Percentiles rank a stretch among this genome's conserved stretches.
Conservation (phyloP, 352 stramenopile genomes). For the Pythium insidiosum region DNA sequence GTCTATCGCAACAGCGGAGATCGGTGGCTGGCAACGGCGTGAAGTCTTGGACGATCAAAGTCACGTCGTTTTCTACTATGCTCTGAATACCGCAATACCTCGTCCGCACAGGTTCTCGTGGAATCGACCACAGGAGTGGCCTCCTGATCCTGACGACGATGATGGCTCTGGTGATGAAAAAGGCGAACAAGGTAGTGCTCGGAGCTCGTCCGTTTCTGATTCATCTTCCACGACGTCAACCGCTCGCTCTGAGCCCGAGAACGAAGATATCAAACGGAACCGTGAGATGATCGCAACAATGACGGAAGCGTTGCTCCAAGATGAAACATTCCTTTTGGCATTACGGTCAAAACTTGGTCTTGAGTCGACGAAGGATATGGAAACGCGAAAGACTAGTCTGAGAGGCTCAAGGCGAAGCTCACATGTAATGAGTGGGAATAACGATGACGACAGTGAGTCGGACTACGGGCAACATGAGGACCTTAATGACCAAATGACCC, state of each 20-base stretch:
- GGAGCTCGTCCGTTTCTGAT: too few species aligned
- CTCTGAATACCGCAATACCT: slow-evolving; percentile 40
- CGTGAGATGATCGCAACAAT: slow-evolving; percentile 25
- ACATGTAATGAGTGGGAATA: slow-evolving; percentile 10
- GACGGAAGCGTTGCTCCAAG: slow-evolving; percentile 29
- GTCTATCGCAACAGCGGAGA: slow-evolving; percentile 37
- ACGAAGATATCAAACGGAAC: slow-evolving; percentile 9
- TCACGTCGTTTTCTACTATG: slow-evolving; percentile 61
- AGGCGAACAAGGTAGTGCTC: too few species aligned
- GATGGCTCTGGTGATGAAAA: too few species aligned
- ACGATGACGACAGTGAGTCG: slow-evolving; percentile 18
- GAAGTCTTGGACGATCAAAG: slow-evolving; percentile 37
- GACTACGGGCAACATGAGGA: slow-evolving; percentile 39
- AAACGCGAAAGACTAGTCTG: slow-evolving; percentile 6
- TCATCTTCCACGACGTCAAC: slow-evolving; percentile 8
- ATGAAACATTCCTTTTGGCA: slow-evolving; percentile 52
- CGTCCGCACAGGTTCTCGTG: slow-evolving; percentile 33
- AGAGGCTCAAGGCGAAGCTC: slow-evolving; percentile 5
- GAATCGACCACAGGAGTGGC: slow-evolving; percentile 36
- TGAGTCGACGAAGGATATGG: slow-evolving; percentile 4
- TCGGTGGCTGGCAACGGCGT: slow-evolving; percentile 50
- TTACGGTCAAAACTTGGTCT: slow-evolving; percentile 59
- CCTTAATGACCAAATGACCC: slow-evolving; percentile 29
- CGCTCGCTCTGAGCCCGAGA: slow-evolving; percentile 2
- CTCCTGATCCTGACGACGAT: slow-evolving; percentile 9